phyloP scores from a whole-genome alignment of 1,284 basidiomycete species.

The Spongispora temasekensis region DNA sequence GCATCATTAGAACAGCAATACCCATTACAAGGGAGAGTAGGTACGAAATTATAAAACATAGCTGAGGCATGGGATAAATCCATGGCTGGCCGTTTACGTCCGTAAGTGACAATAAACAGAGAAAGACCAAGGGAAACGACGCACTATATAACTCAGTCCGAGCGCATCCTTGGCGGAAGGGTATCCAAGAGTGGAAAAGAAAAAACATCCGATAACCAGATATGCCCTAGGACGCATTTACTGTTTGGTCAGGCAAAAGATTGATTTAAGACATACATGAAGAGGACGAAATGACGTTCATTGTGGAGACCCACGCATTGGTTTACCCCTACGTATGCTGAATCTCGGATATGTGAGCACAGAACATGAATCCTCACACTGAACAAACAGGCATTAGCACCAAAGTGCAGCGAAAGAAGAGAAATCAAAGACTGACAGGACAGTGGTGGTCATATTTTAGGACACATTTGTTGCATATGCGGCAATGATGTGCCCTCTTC shows the following conservation, averaged over 20 bases:
- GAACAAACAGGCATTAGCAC: constrained; percentile 5
- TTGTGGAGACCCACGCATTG: constrained; percentile 96
- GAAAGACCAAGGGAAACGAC: constrained; percentile 16
- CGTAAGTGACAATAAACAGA: constrained; percentile 1
- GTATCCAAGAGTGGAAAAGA: constrained; percentile 61
- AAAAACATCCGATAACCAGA: constrained; percentile 63
- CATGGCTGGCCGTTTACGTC: constrained; percentile 46
- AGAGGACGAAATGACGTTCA: constrained; percentile 94
- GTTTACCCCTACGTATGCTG: constrained; percentile 78
- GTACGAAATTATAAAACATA: constrained; percentile 74
- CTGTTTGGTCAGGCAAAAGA: neutral
- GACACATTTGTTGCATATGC: constrained; percentile 89
- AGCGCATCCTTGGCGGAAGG: constrained; percentile 56
- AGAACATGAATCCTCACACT: constrained; percentile 26
- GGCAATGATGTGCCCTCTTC: constrained; percentile 94
- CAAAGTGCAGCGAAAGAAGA: neutral
- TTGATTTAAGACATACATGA: constrained; percentile 60
- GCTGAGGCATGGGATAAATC: constrained; percentile 65
- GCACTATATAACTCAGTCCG: constrained; percentile 49
- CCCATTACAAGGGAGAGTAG: constrained; percentile 77
- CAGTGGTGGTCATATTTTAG: constrained; percentile 96
- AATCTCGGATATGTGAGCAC: neutral
- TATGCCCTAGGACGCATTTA: constrained; percentile 57
- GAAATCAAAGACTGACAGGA: constrained; percentile 57
- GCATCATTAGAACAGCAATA: constrained; percentile 81